phyloP scores from a whole-genome alignment of 2,329 filamentous ascomycete genomes.

The Byssochlamys sp. region DNA sequence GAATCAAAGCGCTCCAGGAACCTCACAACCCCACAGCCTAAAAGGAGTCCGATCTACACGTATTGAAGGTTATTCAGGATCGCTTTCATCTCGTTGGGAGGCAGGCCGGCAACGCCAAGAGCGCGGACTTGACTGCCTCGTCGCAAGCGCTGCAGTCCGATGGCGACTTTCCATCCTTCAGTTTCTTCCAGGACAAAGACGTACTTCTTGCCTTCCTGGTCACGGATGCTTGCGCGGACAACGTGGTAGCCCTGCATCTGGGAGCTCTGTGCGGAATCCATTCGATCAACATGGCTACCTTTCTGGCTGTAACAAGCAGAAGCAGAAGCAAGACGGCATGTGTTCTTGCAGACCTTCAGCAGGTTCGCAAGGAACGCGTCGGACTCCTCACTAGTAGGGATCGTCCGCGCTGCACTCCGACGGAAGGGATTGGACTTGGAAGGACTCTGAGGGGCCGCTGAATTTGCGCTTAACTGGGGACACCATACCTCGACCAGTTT shows the following conservation, averaged over 20 bases:
- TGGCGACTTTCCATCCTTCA: slow-evolving; percentile 54
- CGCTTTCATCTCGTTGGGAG: slow-evolving; percentile 34
- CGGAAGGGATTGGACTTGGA: slow-evolving; percentile 24
- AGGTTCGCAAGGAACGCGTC: slow-evolving; percentile 56
- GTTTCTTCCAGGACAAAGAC: slow-evolving; percentile 51
- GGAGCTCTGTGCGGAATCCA: slow-evolving; percentile 27
- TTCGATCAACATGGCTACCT: slow-evolving; percentile 13
- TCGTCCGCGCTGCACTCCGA: slow-evolving; percentile 41
- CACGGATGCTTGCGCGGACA: slow-evolving; percentile 49
- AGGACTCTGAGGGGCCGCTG: slow-evolving; percentile 23
- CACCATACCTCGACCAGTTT: slow-evolving; percentile 86
- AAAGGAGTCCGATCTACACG: slow-evolving; percentile 12
- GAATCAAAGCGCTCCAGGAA: neutral
- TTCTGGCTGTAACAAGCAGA: slow-evolving; percentile 29
- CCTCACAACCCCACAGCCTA: neutral
- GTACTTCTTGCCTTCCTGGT: slow-evolving; percentile 52
- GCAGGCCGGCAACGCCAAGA: slow-evolving; percentile 45
- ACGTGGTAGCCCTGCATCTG: slow-evolving; percentile 43
- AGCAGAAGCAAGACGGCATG: slow-evolving; percentile 44
- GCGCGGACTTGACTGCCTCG: slow-evolving; percentile 48
- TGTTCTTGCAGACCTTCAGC: slow-evolving; percentile 55
- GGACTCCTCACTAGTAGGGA: slow-evolving; percentile 54
- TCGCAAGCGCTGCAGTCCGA: slow-evolving; percentile 48
- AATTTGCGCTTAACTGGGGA: slow-evolving; percentile 46
- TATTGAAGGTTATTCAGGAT: slow-evolving; percentile 33